Conservation (phyloP, 2,329 filamentous ascomycete species). For the Colletotrichum endophyticum region DNA sequence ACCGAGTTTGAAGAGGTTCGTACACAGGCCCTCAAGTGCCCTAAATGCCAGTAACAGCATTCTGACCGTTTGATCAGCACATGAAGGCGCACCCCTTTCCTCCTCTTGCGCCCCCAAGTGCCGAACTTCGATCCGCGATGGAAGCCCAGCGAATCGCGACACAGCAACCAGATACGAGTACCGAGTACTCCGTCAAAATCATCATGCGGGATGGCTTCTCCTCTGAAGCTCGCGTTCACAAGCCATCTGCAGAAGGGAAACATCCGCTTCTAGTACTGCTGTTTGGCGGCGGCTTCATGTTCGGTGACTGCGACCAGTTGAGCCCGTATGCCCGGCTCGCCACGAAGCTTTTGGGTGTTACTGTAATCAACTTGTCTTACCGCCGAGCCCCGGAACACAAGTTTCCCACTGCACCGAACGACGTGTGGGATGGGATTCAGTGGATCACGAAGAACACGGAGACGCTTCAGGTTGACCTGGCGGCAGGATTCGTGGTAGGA, state of each 20-base stretch:
- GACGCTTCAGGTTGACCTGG: slow-evolving; percentile 6
- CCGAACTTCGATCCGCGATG: not conserved
- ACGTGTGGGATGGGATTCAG: slow-evolving; percentile 39
- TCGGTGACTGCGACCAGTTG: not conserved
- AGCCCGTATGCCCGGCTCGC: not conserved
- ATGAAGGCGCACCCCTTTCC: not conserved
- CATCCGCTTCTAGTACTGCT: slow-evolving; percentile 4
- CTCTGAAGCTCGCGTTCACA: not conserved
- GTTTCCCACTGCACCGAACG: slow-evolving; percentile 46
- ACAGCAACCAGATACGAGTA: not conserved
- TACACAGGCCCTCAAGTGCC: fast-evolving
- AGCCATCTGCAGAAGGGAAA: not conserved
- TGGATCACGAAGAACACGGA: slow-evolving; percentile 9
- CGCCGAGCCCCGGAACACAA: slow-evolving; percentile 49
- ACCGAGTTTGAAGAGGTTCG: not conserved
- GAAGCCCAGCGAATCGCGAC: not conserved
- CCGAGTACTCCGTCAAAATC: not conserved
- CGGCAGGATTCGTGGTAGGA: slow-evolving; percentile 22
- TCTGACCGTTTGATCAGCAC: not conserved
- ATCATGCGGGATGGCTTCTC: slow-evolving; percentile 1
- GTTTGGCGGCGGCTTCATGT: slow-evolving; percentile 9
- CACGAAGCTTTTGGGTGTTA: not conserved
- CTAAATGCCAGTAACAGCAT: not conserved
- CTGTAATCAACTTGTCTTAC: slow-evolving; percentile 48
- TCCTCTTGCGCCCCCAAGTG: not conserved